Percentiles rank a stretch among this genome's conserved stretches.
Evolutionary conservation across 1,284 basidiomycete species (phyloP).

Genomic region (Limonomyces culmigenus): DNA sequence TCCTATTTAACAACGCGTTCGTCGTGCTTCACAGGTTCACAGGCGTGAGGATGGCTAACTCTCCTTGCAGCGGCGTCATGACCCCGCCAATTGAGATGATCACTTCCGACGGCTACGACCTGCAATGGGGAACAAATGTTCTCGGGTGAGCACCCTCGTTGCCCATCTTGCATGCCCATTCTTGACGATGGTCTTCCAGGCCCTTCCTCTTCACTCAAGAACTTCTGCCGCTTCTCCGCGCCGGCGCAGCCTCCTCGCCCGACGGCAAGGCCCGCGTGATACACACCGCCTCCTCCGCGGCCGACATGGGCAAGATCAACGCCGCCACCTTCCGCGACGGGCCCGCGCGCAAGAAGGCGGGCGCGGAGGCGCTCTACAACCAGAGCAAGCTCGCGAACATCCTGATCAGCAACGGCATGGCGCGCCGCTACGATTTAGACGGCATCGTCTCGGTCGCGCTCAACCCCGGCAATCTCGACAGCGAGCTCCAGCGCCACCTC

Average conservation of each 20-base stretch:
- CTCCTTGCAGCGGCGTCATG: conserved; percentile 26
- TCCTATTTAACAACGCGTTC: conserved; percentile 2
- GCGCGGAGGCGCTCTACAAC: conserved; percentile 13
- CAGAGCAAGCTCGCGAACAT: conserved; percentile 18
- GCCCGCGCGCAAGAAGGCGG: conserved; percentile 6
- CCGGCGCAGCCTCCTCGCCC: conserved; percentile 12
- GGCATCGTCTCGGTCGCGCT: conserved; percentile 11
- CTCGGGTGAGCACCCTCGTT: conserved; percentile 28
- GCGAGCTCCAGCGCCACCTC: not conserved
- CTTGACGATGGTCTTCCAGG: conserved; percentile 9
- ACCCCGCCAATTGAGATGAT: conserved; percentile 15
- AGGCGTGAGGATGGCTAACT: not conserved
- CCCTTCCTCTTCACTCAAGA: conserved; percentile 24
- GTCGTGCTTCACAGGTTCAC: not conserved
- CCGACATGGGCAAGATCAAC: conserved; percentile 11
- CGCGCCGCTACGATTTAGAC: conserved; percentile 10
- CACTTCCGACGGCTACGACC: conserved; percentile 29
- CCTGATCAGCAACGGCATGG: conserved; percentile 11
- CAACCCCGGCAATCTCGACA: conserved; percentile 9
- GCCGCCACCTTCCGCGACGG: conserved; percentile 8
- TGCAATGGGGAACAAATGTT: too few relatives aligned
- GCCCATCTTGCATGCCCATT: not conserved
- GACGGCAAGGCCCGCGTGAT: conserved; percentile 24
- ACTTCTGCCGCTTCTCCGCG: conserved; percentile 23
- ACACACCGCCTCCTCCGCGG: conserved; percentile 18